These are phyloP conservation scores for Glonium stellatum DNA, from an alignment of 495 filamentous ascomycete genomes.

Conservation along the genomic window DNA sequence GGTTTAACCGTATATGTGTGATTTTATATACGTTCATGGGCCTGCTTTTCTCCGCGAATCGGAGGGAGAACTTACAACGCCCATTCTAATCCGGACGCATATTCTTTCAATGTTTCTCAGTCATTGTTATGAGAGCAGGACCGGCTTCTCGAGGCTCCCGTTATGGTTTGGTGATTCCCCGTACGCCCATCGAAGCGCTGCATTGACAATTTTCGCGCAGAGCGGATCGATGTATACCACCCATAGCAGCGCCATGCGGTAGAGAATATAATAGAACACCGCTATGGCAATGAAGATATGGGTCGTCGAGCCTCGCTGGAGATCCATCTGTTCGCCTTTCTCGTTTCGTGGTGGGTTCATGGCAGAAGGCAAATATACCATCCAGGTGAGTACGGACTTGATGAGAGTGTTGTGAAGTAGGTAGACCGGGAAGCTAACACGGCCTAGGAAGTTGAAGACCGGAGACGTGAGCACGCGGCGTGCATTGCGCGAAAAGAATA, in stretches of 20 bases:
- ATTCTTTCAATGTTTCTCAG: too few species aligned
- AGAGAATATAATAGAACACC: slow-evolving; percentile 28
- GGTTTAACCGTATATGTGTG: too few species aligned
- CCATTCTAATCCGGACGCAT: too few species aligned
- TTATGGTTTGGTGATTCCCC: slow-evolving; percentile 6
- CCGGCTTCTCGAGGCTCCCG: neutral
- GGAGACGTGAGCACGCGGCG: slow-evolving; percentile 26
- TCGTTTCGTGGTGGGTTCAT: slow-evolving; percentile 27
- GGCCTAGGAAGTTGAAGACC: slow-evolving; percentile 30
- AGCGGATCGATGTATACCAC: slow-evolving; percentile 25
- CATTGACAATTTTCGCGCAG: slow-evolving; percentile 25
- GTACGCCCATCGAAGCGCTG: slow-evolving; percentile 16
- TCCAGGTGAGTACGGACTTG: slow-evolving; percentile 29
- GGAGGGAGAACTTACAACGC: too few species aligned
- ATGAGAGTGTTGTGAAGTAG: slow-evolving; percentile 30
- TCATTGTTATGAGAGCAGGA: neutral
- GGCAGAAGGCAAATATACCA: slow-evolving; percentile 27
- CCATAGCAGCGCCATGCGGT: slow-evolving; percentile 26
- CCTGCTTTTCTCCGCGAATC: too few species aligned
- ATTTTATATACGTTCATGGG: too few species aligned
- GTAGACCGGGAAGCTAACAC: slow-evolving; percentile 32
- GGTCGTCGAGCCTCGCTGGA: slow-evolving; percentile 21
- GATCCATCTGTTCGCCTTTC: slow-evolving; percentile 29
- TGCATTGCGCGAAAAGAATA: slow-evolving; percentile 27
- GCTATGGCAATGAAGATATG: slow-evolving; percentile 25